A percentile compares a stretch with the other conserved stretches of the same genome.
phyloP scores from a whole-genome alignment of 257 asterid species.

The Solanum peruvianum region DNA sequence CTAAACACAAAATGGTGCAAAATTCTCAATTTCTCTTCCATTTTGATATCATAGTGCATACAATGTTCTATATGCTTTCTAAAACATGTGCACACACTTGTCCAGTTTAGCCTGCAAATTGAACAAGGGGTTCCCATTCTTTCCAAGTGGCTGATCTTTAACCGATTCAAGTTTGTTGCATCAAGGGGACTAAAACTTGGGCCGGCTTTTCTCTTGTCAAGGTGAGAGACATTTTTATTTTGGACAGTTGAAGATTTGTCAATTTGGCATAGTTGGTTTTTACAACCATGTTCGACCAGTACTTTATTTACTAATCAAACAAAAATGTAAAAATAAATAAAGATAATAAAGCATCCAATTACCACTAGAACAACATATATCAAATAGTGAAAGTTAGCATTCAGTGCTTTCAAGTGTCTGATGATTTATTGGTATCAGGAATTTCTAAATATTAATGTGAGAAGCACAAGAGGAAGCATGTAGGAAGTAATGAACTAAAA shows the following conservation, averaged over 20 bases:
- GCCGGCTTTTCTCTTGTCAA: constrained; percentile 79
- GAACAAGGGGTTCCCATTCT: constrained; percentile 96
- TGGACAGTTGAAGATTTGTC: background rate
- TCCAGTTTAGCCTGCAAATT: constrained; percentile 84
- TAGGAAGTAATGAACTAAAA: background rate
- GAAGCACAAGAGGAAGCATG: background rate
- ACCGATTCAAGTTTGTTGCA: constrained; percentile 79
- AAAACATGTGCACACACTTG: constrained; percentile 3
- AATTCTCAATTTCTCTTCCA: background rate
- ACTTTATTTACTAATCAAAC: background rate
- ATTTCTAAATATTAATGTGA: background rate
- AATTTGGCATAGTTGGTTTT: background rate
- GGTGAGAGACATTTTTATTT: constrained; percentile 25
- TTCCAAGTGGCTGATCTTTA: constrained; percentile 87
- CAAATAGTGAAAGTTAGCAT: background rate
- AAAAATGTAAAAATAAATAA: background rate
- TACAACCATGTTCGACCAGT: background rate
- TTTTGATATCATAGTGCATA: background rate
- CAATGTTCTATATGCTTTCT: background rate
- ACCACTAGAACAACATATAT: background rate
- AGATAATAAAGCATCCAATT: background rate
- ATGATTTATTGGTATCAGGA: background rate
- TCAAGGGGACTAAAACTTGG: constrained; percentile 81
- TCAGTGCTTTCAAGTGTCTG: background rate
- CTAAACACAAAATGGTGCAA: background rate